Base-by-base conservation (phyloP, 768 basidiomycete genomes). In the Leccinum ochraceum region DNA sequence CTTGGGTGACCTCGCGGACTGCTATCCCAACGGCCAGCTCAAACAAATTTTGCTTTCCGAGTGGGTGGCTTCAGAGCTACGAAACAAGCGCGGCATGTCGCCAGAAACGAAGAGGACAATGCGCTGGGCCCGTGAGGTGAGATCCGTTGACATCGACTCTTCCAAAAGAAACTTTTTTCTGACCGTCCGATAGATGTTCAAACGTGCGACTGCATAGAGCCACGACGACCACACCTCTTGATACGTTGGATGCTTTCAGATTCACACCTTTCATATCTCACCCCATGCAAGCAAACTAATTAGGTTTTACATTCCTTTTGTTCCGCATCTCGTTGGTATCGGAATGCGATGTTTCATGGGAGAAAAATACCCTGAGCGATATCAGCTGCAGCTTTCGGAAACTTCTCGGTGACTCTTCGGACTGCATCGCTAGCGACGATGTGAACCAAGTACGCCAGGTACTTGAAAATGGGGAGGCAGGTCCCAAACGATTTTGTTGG, bases 61-160 rank as follows among this genome's bases (percentile, higher is more conserved):
- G 37, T 97, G 95, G 95, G 77, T 91, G 63, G 88, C 85, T 0
- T 76, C 77, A 22, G 86, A 92, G 64, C 76, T 95, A 66, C 84
- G 91, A 63, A 81, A 83, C 53, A 92, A 88, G 75, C 82, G 82
- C 49, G 86, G 92, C 24, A 86, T 89, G 79, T 82, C 85, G 7
- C 74, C 80, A 46, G 92, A 95, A 66, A 89, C 89, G 39, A 94
- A 89, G 84, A 90, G 87, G 81, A 93, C 91, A 3, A 80, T 94
- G 78, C 89, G 92, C 63, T 97, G 95, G 94, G 94, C 95, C 20
- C 85, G 91, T 56, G 94, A 97, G 85, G 94, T 95, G 65, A 56
- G 85, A 73, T 34, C 4, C 7, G 9, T 37, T 39, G 7, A 34
- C 24, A 7, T 36, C 6, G n/a, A 46, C 44, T 20, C n/a, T 14